phyloP scores from a whole-genome alignment of 148 eudicot species.

The Cornus suecica region DNA sequence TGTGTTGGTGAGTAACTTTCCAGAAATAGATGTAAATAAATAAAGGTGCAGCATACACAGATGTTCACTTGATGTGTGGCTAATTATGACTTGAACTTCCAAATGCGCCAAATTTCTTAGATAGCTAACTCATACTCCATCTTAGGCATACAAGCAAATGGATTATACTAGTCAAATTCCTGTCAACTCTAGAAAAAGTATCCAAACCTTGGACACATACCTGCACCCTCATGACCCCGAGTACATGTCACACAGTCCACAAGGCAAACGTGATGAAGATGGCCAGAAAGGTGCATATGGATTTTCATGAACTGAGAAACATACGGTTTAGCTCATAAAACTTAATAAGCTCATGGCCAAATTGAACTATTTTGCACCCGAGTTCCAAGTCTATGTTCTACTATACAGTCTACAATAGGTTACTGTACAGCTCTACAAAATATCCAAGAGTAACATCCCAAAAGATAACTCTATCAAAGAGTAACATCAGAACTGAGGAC shows the following conservation, averaged over 20 bases:
- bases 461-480: neutral
- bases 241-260: too few species aligned
- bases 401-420: neutral
- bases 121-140: neutral
- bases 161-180: neutral
- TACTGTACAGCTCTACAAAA: neutral
- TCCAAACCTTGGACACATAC: too few species aligned
- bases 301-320: neutral
- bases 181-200: neutral
- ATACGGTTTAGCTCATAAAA: too few species aligned
- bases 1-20: too few species aligned
- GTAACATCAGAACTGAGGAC: neutral
- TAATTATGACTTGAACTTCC: neutral
- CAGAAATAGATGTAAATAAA: too few species aligned
- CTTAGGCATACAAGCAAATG: neutral
- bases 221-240: too few species aligned
- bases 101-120: neutral
- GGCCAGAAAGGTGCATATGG: neutral
- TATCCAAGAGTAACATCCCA: neutral
- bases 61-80: neutral
- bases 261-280: neutral
- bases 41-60: too few species aligned
- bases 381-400: neutral
- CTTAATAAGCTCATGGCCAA: neutral
- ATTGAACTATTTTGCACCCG: neutral